phyloP scores from a whole-genome alignment of 2,329 filamentous ascomycete species.

The Trichoderma citrinoviride region DNA sequence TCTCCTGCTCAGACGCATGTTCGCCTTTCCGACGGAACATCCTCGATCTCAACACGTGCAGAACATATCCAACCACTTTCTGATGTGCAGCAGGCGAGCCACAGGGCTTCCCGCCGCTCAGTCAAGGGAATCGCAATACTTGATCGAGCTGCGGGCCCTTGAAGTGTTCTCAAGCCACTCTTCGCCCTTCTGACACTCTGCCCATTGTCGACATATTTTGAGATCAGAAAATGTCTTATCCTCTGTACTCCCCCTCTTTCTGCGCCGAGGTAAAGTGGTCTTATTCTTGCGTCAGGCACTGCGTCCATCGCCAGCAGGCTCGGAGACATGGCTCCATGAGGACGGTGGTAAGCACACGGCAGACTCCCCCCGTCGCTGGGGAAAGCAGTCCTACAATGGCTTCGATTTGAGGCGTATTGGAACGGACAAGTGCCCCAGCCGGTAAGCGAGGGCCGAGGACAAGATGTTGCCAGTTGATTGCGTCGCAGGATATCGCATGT shows the following conservation, averaged over 20 bases:
- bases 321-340: not conserved
- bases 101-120: conserved; percentile 3
- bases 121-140: not conserved
- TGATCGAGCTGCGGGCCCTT: not conserved
- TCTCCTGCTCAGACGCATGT: not conserved
- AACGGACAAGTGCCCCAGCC: not conserved
- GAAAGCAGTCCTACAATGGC: conserved; percentile 14
- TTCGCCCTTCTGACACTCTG: not conserved
- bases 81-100: conserved; percentile 6
- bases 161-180: not conserved
- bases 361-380: not conserved
- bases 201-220: not conserved
- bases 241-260: conserved; percentile 8
- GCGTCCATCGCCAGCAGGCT: not conserved
- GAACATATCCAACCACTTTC: not conserved
- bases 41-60: not conserved
- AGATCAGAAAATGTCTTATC: conserved; percentile 8
- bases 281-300: not conserved
- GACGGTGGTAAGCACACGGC: not conserved
- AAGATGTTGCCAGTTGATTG: not conserved
- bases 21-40: not conserved
- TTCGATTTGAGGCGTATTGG: not conserved
- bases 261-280: not conserved
- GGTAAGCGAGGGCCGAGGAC: conserved; percentile 8
- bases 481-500: not conserved